Evolutionary conservation across 768 basidiomycete species (phyloP), one percentile per base, ranked within the genome.

Genomic region (Gelatoporia subvermispora): DNA sequence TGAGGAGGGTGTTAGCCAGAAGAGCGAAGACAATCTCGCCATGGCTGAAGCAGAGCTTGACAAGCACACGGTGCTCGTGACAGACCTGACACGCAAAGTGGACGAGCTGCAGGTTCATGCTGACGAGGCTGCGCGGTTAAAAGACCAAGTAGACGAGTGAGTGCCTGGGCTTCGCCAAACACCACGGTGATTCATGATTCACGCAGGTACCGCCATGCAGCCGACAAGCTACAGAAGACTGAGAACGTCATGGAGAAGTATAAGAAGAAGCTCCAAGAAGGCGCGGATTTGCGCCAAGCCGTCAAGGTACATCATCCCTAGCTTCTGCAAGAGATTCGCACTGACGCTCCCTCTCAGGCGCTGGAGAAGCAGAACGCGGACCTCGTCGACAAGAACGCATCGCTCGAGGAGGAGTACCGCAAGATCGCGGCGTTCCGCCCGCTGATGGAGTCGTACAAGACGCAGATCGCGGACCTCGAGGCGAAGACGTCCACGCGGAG

Each of bases 161-260:
- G 84, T 69, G 10, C 10, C 21, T 40, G 16, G 16, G 11, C 42
- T 22, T 38, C 46, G 43, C 28, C 13, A 48, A 11, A 1, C 16
- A 17, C 13, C 23, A 31, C 13, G 8, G 17, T 34, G 10, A 44
- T 45, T 49, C 28, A 40, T 7, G 10, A 13, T 35, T 38, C 28
- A 34, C 36, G 22, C 50, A 95, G 93, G 62, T 91, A 92, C 60
- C 85, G 86, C 4, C 93, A 97, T 68, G 87, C 92, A 4, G 88
- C 90, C 3, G 96, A 97, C 59, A 89, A 84, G 55, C 72, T 93
- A 36, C 85, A 89, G 59, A 98, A 97, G 73, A 88, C 85, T 1
- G 96, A 98, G 68, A 94, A 94, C 60, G 93, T 96, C 23, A 90
- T 96, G 79, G 93, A 97, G 68, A 99, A 98, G 66, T 94, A 97